Evolutionary conservation across 192 early-diverging fungal species (phyloP).

Genomic region (Endogone sp.): DNA sequence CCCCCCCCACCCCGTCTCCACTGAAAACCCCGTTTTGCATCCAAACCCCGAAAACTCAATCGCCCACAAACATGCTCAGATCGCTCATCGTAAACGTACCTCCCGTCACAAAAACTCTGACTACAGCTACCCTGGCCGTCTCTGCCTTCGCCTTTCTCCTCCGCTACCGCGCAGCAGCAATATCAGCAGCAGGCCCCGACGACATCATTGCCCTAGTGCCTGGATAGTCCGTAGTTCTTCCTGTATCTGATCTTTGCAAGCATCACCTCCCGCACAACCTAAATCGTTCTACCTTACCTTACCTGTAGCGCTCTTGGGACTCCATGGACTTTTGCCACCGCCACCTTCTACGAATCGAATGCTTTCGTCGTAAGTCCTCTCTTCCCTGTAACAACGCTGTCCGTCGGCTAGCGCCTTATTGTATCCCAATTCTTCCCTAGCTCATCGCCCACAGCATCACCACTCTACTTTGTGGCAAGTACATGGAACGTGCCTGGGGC

Average conservation of each 20-base stretch:
- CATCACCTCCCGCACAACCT: neutral
- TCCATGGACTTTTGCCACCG: slow-evolving; percentile 60
- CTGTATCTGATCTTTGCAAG: neutral
- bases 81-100: slow-evolving; percentile 38
- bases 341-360: slow-evolving; percentile 52
- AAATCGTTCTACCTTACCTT: neutral
- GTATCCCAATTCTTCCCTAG: slow-evolving; percentile 20
- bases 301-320: slow-evolving; percentile 8
- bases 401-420: neutral
- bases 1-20: too few species aligned
- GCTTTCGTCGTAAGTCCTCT: slow-evolving; percentile 32
- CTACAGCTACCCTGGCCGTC: slow-evolving; percentile 28
- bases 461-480: slow-evolving; percentile 61
- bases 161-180: slow-evolving; percentile 11
- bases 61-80: too few species aligned
- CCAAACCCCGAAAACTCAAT: too few species aligned
- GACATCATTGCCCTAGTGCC: slow-evolving; percentile 30
- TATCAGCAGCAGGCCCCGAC: neutral
- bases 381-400: neutral
- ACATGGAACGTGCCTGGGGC: slow-evolving; percentile 86
- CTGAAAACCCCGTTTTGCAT: too few species aligned
- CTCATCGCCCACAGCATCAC: slow-evolving; percentile 33
- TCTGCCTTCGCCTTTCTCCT: slow-evolving; percentile 19
- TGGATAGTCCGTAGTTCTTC: slow-evolving; percentile 22
- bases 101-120: slow-evolving; percentile 37